Evolutionary conservation across 805 yeast species (phyloP), one percentile per base, ranked within the genome.

Genomic region (Maudiozyma pseudohumilis): DNA sequence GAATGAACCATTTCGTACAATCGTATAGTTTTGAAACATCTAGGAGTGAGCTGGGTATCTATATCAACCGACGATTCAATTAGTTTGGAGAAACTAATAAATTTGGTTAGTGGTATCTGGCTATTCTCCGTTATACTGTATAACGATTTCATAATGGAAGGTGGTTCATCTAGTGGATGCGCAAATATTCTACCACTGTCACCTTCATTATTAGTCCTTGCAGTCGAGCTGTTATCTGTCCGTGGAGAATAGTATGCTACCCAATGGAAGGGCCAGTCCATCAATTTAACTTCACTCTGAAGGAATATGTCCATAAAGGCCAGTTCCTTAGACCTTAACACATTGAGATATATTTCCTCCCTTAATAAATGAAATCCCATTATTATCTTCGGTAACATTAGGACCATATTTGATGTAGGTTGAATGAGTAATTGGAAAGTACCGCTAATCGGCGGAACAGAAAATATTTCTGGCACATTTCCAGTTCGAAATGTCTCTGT

Each of bases 211-310:
- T 15, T 16, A 28, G 17, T 15, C 16, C 16, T 16, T 13, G 21
- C 11, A 2, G 13, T 4, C 6, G 23, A 5, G 4, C 8, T 9
- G 8, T 26, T 16, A 16, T 12, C 9, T 6, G 19, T 13, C 23
- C 31, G 12, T 8, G 8, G 2, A n/a, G 10, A 20, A 4, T 87
- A 85, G 46, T 75, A 77, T 1, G 57, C 48, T 17, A 60, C 53
- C 95, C 95, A 83, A 0, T 48, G 40, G 1, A 66, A 74, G 9
- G 78, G 72, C 94, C 95, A 83, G 5, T 82, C 77, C 74, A 80
- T 72, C 77, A 84, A 74, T 10, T 64, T 47, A 0, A 80, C 69
- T 11, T 83, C 52, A 45, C 79, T 80, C 0, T 77, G 63, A n/a
- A 87, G 55, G 17, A 87, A 55, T 1, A 60, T 19, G 0, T 80